A percentile compares a stretch with the other conserved stretches of the same genome.
Evolutionary conservation across 176 grass and related monocot genomes (phyloP).

Genomic region (Dendrocalamus sinicus): DNA sequence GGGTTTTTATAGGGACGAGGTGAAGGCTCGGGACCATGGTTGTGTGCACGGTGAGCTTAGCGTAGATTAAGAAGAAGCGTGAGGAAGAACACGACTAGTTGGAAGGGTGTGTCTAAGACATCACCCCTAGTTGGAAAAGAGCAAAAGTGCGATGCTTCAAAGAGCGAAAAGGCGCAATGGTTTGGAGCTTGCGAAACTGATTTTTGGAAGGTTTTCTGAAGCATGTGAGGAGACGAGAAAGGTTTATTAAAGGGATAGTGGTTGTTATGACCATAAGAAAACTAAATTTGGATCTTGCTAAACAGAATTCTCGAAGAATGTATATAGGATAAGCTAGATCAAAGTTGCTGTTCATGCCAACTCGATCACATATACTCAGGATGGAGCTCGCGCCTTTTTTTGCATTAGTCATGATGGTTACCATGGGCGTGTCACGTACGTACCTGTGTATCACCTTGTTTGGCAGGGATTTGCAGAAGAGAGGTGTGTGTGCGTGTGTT

Average conservation of each 20-base stretch:
- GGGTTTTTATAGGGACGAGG: slow-evolving; percentile 9
- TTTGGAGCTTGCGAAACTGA: slow-evolving; percentile 18
- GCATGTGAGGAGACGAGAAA: background rate
- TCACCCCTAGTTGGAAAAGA: background rate
- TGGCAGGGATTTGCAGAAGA: too few species aligned
- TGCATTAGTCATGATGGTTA: background rate
- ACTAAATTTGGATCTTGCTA: background rate
- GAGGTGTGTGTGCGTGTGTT: too few species aligned
- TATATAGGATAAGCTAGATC: background rate
- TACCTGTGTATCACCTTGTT: too few species aligned
- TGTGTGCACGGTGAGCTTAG: slow-evolving; percentile 25
- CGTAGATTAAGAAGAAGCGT: slow-evolving; percentile 9
- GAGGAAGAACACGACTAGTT: background rate
- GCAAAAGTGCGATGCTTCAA: background rate
- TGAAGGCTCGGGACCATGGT: background rate
- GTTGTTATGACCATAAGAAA: background rate
- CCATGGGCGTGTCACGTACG: too few species aligned
- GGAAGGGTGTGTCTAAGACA: background rate
- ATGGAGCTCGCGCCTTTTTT: background rate
- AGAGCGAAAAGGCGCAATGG: background rate
- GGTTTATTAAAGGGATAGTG: background rate
- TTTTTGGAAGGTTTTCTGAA: background rate
- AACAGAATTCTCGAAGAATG: background rate
- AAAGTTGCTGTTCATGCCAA: background rate
- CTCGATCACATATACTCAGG: background rate